Base-by-base conservation (phyloP, 805 yeast species). In the Saturnispora sanitii region DNA sequence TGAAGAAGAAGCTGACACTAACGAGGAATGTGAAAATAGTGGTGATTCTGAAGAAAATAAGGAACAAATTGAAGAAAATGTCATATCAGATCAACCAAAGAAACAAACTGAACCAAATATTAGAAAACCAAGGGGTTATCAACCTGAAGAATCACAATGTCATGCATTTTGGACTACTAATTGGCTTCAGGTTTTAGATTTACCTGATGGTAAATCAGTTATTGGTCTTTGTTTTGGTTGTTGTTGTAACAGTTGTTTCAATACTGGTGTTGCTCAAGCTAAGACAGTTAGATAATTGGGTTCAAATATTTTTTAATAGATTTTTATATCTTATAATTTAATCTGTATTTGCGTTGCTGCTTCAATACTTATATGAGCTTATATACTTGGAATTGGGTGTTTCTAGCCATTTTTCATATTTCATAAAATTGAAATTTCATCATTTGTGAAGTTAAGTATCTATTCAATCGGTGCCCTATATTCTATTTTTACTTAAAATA, bases 111-210 rank as follows among this genome's bases (percentile, higher is more conserved):
- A 36, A 26, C 51, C 51, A 16, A 35, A 25, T 12, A 40, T 40
- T 27, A 41, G 46, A 8, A 45, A 43, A 13, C 42, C 42, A 17
- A 30, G 43, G 23, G 54, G 58, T 5, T 57, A 54, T 31, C 52
- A 53, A 26, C 48, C 54, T 40, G 55, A 55, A 16, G 50, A 56
- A 38, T 47, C 54, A 32, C 51, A 57, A 32, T 57, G 62, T 30
- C 56, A 56, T 39, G 57, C 54, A 30, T 59, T 56, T 35, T 46
- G 45, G 12, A 54, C 52, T 32, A 44, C 35, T 31, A 50, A 45
- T 20, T 38, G 42, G 22, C 41, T 45, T 21, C 49, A 46, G 2
- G 40, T 43, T 9, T 17, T 47, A 18, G 48, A 45, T 40, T 11
- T 47, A 5, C 46, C 49, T 15, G 23, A 16, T 27, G 28, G 22